phyloP scores from a whole-genome alignment of 2,329 filamentous ascomycete species.

The Capronia coronata region DNA sequence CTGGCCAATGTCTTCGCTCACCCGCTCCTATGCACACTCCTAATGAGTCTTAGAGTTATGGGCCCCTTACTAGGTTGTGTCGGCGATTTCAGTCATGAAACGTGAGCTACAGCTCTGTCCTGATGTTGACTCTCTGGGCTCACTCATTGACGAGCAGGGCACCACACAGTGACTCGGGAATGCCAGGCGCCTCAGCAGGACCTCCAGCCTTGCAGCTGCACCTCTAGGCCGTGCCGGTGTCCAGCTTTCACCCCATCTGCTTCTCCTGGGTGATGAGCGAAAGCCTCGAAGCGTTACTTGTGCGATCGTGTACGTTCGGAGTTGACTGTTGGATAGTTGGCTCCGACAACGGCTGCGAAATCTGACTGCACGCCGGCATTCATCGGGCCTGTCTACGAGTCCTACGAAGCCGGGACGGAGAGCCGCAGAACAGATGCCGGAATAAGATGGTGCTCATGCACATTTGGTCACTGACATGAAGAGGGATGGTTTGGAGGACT shows the following conservation, averaged over 20 bases:
- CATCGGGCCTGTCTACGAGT: too few relatives aligned
- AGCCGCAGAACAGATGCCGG: too few relatives aligned
- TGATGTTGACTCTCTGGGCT: background rate
- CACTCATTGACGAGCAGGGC: constrained; percentile 3
- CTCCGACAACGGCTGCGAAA: constrained; percentile 1
- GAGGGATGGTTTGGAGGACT: background rate
- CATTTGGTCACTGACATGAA: background rate
- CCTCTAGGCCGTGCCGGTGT: background rate
- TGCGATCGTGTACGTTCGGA: constrained; percentile 4
- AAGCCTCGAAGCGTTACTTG: background rate
- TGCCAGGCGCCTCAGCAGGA: background rate
- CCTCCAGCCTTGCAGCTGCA: constrained; percentile 6
- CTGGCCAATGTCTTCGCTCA: too few relatives aligned
- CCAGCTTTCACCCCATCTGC: background rate
- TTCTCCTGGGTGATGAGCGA: constrained; percentile 2
- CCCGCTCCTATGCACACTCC: background rate
- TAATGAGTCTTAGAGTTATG: background rate
- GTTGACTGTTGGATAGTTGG: constrained; percentile 1
- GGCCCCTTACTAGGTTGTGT: constrained; percentile 1
- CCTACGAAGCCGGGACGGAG: too few relatives aligned
- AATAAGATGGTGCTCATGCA: constrained; percentile 3
- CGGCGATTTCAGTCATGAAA: constrained; percentile 6
- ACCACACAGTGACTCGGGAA: constrained; percentile 5
- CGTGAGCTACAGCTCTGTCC: background rate
- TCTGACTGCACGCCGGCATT: background rate